A percentile compares a stretch with the other conserved stretches of the same genome.
These are phyloP conservation scores for Rhizopus arrhizus DNA, from an alignment of 371 early-diverging fungal genomes.

Conservation along the genomic window DNA sequence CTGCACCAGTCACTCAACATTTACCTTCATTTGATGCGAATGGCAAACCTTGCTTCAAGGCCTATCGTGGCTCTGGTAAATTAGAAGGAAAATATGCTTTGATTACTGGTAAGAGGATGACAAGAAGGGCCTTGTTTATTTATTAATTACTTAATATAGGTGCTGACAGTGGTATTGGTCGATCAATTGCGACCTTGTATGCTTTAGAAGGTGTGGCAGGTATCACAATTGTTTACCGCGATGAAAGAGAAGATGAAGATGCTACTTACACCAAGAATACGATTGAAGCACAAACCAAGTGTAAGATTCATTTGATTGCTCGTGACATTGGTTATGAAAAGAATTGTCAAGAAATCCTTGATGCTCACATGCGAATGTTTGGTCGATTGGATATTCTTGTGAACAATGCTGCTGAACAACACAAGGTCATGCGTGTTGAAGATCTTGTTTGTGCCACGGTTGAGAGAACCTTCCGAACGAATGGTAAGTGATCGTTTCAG, in stretches of 20 bases:
- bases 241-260: conserved; percentile 52
- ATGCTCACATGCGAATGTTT: conserved; percentile 45
- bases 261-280: conserved; percentile 50
- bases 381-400: conserved; percentile 62
- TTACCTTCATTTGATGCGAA: conserved; percentile 43
- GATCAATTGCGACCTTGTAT: conserved; percentile 50
- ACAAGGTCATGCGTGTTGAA: conserved; percentile 43
- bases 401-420: conserved; percentile 68
- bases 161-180: conserved; percentile 55
- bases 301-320: conserved; percentile 48
- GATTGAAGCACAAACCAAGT: conserved; percentile 48
- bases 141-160: conserved; percentile 20
- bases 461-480: conserved; percentile 56
- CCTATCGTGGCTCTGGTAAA: conserved; percentile 48
- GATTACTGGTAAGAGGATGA: conserved; percentile 38
- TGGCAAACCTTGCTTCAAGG: conserved; percentile 45
- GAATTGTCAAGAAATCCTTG: conserved; percentile 49
- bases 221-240: conserved; percentile 55
- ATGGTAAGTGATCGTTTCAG: conserved; percentile 31
- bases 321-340: conserved; percentile 52
- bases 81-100: conserved; percentile 47
- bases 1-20: conserved; percentile 52
- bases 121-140: no score
- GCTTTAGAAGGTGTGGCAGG: conserved; percentile 53
- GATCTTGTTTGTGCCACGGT: conserved; percentile 40